Percentiles rank a stretch among this genome's conserved stretches.
Evolutionary conservation across 352 stramenopile species (phyloP).

Genomic region (Globisporangium middletonii): DNA sequence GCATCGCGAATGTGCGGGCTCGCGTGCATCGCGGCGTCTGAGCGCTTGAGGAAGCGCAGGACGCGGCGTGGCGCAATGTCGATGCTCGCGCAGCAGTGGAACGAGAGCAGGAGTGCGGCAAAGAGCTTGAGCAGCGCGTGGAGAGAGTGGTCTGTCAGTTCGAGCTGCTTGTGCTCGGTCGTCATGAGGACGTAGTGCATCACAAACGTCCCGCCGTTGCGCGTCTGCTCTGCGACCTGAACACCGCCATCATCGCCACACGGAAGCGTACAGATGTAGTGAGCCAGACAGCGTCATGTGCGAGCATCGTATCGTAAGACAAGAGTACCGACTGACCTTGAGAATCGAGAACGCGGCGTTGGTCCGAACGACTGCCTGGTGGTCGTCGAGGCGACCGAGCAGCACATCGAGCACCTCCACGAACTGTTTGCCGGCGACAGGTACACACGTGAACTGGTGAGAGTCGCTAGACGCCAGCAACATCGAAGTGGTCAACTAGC

Average conservation of each 20-base stretch:
- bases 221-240: conserved; percentile 28
- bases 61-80: conserved; percentile 36
- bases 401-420: conserved; percentile 10
- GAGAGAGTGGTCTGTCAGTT: conserved; percentile 20
- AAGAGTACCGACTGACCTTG: conserved; percentile 8
- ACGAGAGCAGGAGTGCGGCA: conserved; percentile 25
- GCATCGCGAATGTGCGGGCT: conserved; percentile 36
- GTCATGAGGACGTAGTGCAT: conserved; percentile 27
- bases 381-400: conserved; percentile 17
- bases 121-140: conserved; percentile 37
- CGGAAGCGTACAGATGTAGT: neutral
- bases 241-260: neutral
- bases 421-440: conserved; percentile 6
- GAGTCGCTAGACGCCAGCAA: neutral
- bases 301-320: neutral
- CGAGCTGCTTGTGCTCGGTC: conserved; percentile 16
- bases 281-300: conserved; percentile 4
- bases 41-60: conserved; percentile 24
- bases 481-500: neutral
- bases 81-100: conserved; percentile 44
- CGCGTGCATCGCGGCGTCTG: conserved; percentile 26
- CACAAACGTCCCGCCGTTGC: conserved; percentile 29
- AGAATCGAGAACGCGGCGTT: conserved; percentile 27
- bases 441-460: neutral
- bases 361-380: conserved; percentile 17